phyloP scores from a whole-genome alignment of 2,329 filamentous ascomycete species.

The Apiospora marii region DNA sequence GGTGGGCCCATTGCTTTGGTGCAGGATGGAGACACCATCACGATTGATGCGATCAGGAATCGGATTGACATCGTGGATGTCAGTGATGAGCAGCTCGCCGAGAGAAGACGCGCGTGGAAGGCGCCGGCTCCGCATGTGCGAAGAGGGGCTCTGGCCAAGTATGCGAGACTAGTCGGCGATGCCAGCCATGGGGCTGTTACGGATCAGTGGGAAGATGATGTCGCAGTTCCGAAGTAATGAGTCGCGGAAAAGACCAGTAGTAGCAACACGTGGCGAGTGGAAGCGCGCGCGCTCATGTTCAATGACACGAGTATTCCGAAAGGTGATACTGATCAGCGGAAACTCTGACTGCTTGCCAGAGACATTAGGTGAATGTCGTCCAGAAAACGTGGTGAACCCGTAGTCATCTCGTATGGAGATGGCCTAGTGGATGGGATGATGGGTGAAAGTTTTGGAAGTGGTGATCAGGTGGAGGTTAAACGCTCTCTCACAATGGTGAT shows the following conservation, averaged over 20 bases:
- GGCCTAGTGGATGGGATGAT: not conserved
- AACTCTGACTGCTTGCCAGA: not conserved
- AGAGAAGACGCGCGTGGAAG: constrained; percentile 72
- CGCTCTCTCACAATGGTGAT: not conserved
- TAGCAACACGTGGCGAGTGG: not conserved
- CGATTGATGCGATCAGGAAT: constrained; percentile 85
- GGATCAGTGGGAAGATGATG: constrained; percentile 62
- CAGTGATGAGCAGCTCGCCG: constrained; percentile 73
- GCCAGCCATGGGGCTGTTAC: constrained; percentile 92
- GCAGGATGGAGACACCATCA: constrained; percentile 79
- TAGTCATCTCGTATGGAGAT: not conserved
- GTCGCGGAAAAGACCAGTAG: not conserved
- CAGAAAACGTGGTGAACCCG: not conserved
- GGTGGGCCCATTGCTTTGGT: constrained; percentile 91
- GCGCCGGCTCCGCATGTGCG: constrained; percentile 76
- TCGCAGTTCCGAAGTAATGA: constrained; percentile 25
- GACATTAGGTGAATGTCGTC: not conserved
- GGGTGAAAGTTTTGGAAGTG: not conserved
- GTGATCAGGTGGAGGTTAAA: constrained; percentile 3
- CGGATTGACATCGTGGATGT: constrained; percentile 72
- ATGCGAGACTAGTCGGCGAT: constrained; percentile 86
- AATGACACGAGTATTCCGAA: not conserved
- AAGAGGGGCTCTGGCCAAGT: constrained; percentile 88
- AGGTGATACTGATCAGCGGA: not conserved
- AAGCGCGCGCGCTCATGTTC: not conserved